phyloP scores from a whole-genome alignment of 164 flowering plant species.

The Euptelea pleiosperma region DNA sequence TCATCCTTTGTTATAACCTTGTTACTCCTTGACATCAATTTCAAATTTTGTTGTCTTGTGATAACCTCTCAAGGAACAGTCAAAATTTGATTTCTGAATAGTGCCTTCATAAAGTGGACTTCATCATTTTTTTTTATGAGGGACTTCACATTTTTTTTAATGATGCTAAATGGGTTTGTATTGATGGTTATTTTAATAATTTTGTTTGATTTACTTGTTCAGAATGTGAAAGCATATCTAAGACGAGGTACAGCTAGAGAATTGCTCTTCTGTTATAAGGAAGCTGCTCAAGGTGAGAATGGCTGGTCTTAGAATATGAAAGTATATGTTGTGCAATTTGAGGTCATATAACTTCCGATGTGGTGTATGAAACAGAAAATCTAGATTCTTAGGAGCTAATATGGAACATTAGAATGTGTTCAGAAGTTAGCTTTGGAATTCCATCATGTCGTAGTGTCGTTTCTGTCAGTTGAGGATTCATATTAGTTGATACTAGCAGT shows the following conservation, averaged over 20 bases:
- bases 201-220: constrained; percentile 17
- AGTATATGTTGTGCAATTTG: background rate
- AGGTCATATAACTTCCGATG: background rate
- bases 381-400: no score
- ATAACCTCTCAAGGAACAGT: background rate
- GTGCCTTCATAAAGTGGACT: no score
- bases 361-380: background rate
- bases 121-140: no score
- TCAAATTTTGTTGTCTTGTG: background rate
- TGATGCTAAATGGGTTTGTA: background rate
- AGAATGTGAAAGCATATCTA: constrained; percentile 96
- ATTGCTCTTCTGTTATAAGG: constrained; percentile 64
- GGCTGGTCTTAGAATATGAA: background rate
- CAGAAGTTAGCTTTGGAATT: no score
- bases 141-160: no score
- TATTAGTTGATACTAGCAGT: no score
- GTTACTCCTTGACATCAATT: background rate
- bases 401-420: no score
- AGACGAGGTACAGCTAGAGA: constrained; percentile 95
- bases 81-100: background rate
- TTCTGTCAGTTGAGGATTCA: no score
- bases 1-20: background rate
- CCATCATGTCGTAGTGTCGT: no score
- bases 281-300: constrained; percentile 76
- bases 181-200: background rate